phyloP scores from a whole-genome alignment of 768 basidiomycete genomes.

The Pilatotrama ljubarskyi region DNA sequence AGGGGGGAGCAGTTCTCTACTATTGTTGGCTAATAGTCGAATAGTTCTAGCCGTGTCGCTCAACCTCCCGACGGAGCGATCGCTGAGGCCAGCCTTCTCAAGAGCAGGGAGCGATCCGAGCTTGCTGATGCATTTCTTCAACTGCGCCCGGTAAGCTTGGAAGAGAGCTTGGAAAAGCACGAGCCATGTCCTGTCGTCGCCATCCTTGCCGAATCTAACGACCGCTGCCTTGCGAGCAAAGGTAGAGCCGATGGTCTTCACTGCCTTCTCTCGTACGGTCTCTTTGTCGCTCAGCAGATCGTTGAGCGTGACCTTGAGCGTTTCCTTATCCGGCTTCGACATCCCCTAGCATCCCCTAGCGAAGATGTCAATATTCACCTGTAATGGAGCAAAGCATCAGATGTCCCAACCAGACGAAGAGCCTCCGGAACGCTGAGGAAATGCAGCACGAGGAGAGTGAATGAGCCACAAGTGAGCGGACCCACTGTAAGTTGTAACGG shows the following conservation, averaged over 20 bases:
- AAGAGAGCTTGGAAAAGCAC: constrained; percentile 75
- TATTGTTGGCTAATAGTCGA: constrained; percentile 71
- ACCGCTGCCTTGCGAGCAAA: constrained; percentile 54
- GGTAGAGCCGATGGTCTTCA: constrained; percentile 47
- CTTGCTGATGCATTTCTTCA: constrained; percentile 44
- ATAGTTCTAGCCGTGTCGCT: constrained; percentile 65
- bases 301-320: constrained; percentile 46
- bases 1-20: constrained; percentile 54
- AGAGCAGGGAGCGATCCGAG: constrained; percentile 37
- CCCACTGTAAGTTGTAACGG: no score
- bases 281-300: constrained; percentile 62
- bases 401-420: background rate
- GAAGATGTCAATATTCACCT: no score
- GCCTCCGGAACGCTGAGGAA: no score
- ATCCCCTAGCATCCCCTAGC: no score
- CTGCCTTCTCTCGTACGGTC: constrained; percentile 68
- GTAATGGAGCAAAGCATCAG: background rate
- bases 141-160: constrained; percentile 59
- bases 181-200: constrained; percentile 53
- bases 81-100: constrained; percentile 39
- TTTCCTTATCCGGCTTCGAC: background rate
- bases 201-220: constrained; percentile 40
- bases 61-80: constrained; percentile 59
- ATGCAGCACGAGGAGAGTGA: no score
- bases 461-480: no score